Evolutionary conservation across 2,329 filamentous ascomycete genomes (phyloP).

Genomic region (Ploettnerulaceae sp.): DNA sequence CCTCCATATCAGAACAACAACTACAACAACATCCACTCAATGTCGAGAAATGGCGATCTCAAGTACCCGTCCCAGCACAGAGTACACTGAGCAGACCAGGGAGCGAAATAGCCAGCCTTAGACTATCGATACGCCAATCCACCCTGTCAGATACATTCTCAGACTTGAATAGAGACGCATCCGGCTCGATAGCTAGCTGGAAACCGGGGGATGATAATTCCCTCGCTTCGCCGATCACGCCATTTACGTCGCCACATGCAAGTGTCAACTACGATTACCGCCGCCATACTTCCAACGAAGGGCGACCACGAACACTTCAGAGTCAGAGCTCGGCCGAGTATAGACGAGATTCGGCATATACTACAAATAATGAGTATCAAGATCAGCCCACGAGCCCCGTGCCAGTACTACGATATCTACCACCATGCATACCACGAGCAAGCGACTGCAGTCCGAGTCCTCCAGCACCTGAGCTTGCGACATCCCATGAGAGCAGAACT

Average conservation of each 20-base stretch:
- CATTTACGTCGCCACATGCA: conserved; percentile 13
- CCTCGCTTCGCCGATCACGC: conserved; percentile 6
- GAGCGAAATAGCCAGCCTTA: too few species aligned
- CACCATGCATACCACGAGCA: background rate
- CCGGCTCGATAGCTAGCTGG: conserved; percentile 15
- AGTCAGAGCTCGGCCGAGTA: background rate
- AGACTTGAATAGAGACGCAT: conserved; percentile 12
- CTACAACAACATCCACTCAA: too few species aligned
- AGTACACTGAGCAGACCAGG: too few species aligned
- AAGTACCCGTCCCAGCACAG: too few species aligned
- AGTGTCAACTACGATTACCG: conserved; percentile 14
- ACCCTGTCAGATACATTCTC: too few species aligned
- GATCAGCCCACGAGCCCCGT: background rate
- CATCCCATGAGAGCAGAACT: too few species aligned
- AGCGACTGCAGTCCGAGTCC: too few species aligned
- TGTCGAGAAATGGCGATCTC: too few species aligned
- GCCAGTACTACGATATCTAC: background rate
- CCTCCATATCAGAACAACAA: too few species aligned
- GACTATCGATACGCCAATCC: too few species aligned
- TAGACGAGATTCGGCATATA: background rate
- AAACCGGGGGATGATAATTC: conserved; percentile 8
- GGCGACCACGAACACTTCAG: conserved; percentile 10
- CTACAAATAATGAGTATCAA: background rate
- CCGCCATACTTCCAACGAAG: conserved; percentile 17
- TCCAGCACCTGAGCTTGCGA: background rate